A percentile compares a stretch with the other conserved stretches of the same genome.
Evolutionary conservation across 208 protist genomes (phyloP).

Genomic region (Trypanosoma scelopori): DNA sequence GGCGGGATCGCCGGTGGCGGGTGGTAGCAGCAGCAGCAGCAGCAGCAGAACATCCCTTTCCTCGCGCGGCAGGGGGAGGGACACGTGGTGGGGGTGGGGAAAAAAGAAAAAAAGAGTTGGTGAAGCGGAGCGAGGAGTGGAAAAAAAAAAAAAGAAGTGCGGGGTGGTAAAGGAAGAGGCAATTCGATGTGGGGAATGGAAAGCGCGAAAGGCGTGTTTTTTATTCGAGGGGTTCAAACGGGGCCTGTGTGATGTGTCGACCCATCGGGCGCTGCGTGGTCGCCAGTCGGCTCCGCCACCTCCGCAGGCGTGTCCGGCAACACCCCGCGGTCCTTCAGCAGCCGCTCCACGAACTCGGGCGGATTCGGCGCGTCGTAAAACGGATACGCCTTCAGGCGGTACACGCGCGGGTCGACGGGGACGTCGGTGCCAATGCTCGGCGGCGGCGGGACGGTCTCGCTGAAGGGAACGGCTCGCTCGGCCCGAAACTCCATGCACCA

Average conservation of each 20-base stretch:
- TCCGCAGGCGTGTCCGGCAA: slow-evolving; percentile 73
- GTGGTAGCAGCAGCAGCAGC: too few relatives aligned
- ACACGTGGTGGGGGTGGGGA: too few relatives aligned
- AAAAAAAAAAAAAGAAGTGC: too few relatives aligned
- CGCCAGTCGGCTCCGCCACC: slow-evolving; percentile 22
- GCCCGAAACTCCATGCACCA: slow-evolving; percentile 74
- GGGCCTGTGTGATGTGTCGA: slow-evolving; percentile 40
- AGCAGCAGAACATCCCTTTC: too few relatives aligned
- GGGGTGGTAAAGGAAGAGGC: too few relatives aligned
- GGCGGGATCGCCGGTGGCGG: too few relatives aligned
- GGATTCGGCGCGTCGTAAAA: slow-evolving; percentile 91
- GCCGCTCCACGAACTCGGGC: slow-evolving; percentile 78
- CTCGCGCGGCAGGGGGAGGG: too few relatives aligned
- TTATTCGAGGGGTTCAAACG: background rate
- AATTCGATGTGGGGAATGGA: too few relatives aligned
- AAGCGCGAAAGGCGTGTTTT: too few relatives aligned
- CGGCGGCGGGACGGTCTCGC: slow-evolving; percentile 64
- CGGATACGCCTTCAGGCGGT: slow-evolving; percentile 82
- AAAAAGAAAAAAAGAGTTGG: too few relatives aligned
- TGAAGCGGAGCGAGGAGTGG: too few relatives aligned
- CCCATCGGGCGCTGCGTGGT: slow-evolving; percentile 29
- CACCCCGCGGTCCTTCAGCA: slow-evolving; percentile 87
- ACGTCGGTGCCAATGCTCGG: slow-evolving; percentile 87
- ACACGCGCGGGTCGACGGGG: slow-evolving; percentile 62
- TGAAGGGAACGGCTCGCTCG: slow-evolving; percentile 58